Base-by-base conservation (phyloP, 179 eudicot species). In the Spinacia oleracea region DNA sequence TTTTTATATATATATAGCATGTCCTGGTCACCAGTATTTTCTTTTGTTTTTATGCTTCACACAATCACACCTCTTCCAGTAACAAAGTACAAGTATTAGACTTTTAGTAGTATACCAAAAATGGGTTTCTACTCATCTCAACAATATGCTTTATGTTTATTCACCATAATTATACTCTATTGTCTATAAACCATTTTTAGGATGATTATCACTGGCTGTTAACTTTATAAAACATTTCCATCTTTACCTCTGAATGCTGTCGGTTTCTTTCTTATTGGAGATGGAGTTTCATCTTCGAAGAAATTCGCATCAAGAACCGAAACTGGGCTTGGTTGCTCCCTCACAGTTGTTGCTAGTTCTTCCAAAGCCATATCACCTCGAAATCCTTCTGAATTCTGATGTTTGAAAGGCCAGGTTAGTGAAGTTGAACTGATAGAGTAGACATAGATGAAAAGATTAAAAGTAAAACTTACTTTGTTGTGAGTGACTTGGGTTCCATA, bases 251-350 rank as follows among this genome's bases (percentile, higher is more conserved):
- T 77, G 64, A 81, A 83, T 48, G 79, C 64, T 38, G 83, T 79
- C 55, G 85, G 65, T 75, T 77, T 86, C 83, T 79, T 83, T 56
- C 74, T 83, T 12, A 86, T 77, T 45, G 88, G 88, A 42, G 88
- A 83, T 14, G 83, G 81, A 40, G 83, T 74, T 64, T 86, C 86
- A 35, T 86, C 88, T 4, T 45, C 86, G 58, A 59, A 86, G 71
- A 86, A 83, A 34, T 68, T 45, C 12, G 83, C 83, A 74, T 86
- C 88, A 35, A 86, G 86, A 73, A 86, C 86, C 35, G 86, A 86
- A 67, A 86, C 85, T 2, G 88, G 88, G 74, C 88, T 86, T 70
- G 88, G 86, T 66, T 86, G 88, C 80, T 86, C 88, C 70, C 48
- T 77, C 25, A 70, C 71, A 12, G 63, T 63, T 51, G 40, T 76